These are phyloP conservation scores for Solanum aculeatissimum DNA, from an alignment of 305 asterid species.

Conservation along the genomic window DNA sequence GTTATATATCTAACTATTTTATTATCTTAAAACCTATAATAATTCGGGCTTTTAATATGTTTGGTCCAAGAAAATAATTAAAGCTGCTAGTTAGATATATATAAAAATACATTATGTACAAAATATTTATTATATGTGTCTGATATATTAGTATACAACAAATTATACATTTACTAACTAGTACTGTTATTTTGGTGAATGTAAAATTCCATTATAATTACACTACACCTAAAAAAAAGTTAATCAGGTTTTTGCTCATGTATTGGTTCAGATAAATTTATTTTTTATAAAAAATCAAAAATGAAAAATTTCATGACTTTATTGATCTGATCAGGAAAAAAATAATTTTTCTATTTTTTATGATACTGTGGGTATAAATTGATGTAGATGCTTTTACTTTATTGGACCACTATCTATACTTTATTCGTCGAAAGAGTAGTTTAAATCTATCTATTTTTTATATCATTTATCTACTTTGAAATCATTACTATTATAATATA, in stretches of 20 bases:
- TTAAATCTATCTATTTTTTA: too few species aligned
- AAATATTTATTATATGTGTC: not conserved
- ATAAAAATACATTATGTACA: not conserved
- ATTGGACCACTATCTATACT: too few species aligned
- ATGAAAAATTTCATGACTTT: too few species aligned
- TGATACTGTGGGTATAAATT: too few species aligned
- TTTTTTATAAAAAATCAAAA: too few species aligned
- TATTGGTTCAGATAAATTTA: too few species aligned
- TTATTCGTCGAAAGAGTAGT: too few species aligned
- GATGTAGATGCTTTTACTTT: too few species aligned
- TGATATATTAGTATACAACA: not conserved
- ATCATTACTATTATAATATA: too few species aligned
- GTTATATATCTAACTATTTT: not conserved
- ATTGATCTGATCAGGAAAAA: too few species aligned
- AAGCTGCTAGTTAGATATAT: not conserved
- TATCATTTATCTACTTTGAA: too few species aligned
- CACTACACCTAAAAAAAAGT: not conserved
- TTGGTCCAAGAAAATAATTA: not conserved
- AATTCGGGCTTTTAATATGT: not conserved
- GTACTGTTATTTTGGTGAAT: not conserved
- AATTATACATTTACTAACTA: not conserved
- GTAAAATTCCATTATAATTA: not conserved
- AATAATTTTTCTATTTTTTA: too few species aligned
- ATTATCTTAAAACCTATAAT: not conserved
- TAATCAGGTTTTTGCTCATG: not conserved